A percentile compares a stretch with the other conserved stretches of the same genome.
Conservation (phyloP, 2,329 filamentous ascomycete genomes). For the Ascocoryne sarcoides region DNA sequence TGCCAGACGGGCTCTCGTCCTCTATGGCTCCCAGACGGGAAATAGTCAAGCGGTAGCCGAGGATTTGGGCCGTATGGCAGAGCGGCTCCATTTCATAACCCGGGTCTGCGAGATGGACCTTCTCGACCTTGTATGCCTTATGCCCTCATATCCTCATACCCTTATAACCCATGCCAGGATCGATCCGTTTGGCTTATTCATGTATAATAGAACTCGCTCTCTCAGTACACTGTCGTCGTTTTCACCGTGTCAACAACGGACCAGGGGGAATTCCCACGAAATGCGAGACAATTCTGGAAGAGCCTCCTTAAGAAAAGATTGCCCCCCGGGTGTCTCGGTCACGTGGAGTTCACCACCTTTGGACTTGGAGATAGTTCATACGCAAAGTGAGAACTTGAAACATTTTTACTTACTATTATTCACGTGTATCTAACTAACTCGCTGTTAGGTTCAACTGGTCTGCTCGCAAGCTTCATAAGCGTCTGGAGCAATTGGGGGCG, state of each 20-base stretch:
- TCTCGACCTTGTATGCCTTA: constrained; percentile 63
- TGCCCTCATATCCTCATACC: background rate
- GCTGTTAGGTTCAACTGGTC: constrained; percentile 77
- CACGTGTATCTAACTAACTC: background rate
- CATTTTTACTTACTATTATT: background rate
- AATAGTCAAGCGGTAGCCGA: constrained; percentile 87
- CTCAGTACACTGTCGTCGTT: constrained; percentile 52
- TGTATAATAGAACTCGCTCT: constrained; percentile 38
- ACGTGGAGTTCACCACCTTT: constrained; percentile 72
- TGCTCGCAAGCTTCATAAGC: constrained; percentile 76
- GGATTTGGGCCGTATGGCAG: constrained; percentile 65
- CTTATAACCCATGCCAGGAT: background rate
- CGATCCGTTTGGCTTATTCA: constrained; percentile 6
- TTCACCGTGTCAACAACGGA: constrained; percentile 88
- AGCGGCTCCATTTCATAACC: constrained; percentile 71
- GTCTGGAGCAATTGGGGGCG: constrained; percentile 76
- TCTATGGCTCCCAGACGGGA: constrained; percentile 93
- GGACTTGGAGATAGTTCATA: constrained; percentile 94
- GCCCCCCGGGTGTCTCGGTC: constrained; percentile 56
- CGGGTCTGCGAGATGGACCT: constrained; percentile 69
- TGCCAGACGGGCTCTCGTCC: constrained; percentile 52
- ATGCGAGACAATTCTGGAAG: constrained; percentile 77
- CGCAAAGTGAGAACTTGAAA: constrained; percentile 51
- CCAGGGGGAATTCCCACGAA: constrained; percentile 85
- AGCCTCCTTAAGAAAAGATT: constrained; percentile 73